Evolutionary conservation across 2,329 filamentous ascomycete genomes (phyloP).

Genomic region (Dactylella cylindrospora): DNA sequence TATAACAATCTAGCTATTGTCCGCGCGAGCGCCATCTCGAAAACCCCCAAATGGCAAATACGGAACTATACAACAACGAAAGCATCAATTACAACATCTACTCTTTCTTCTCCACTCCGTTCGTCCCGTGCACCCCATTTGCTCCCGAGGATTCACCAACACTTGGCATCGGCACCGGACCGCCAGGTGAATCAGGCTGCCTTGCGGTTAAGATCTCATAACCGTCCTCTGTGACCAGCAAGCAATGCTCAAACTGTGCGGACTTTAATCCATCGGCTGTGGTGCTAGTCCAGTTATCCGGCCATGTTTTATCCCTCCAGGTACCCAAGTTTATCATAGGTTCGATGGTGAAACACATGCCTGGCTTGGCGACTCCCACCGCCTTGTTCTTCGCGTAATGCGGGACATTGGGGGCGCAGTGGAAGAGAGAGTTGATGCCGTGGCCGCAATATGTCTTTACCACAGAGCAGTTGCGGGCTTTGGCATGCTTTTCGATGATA

Average conservation of each 20-base stretch:
- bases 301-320: slow-evolving; percentile 92
- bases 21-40: too few relatives aligned
- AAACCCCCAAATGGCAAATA: too few relatives aligned
- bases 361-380: slow-evolving; percentile 86
- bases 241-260: slow-evolving; percentile 89
- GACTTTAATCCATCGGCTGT: slow-evolving; percentile 86
- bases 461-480: slow-evolving; percentile 79
- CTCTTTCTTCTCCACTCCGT: too few relatives aligned
- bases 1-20: too few relatives aligned
- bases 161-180: slow-evolving; percentile 64
- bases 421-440: slow-evolving; percentile 90
- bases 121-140: slow-evolving; percentile 16
- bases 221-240: slow-evolving; percentile 79
- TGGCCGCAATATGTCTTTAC: slow-evolving; percentile 96
- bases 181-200: slow-evolving; percentile 71
- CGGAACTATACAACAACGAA: too few relatives aligned
- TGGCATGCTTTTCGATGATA: slow-evolving; percentile 92
- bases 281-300: slow-evolving; percentile 96
- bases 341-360: slow-evolving; percentile 99
- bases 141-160: slow-evolving; percentile 37
- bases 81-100: too few relatives aligned
- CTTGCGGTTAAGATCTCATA: slow-evolving; percentile 79
- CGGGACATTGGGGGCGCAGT: slow-evolving; percentile 88
- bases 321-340: slow-evolving; percentile 95
- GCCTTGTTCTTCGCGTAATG: slow-evolving; percentile 99